These are phyloP conservation scores for Geotrichum aggregatum DNA, from an alignment of 1,139 yeast genomes.

Conservation along the genomic window DNA sequence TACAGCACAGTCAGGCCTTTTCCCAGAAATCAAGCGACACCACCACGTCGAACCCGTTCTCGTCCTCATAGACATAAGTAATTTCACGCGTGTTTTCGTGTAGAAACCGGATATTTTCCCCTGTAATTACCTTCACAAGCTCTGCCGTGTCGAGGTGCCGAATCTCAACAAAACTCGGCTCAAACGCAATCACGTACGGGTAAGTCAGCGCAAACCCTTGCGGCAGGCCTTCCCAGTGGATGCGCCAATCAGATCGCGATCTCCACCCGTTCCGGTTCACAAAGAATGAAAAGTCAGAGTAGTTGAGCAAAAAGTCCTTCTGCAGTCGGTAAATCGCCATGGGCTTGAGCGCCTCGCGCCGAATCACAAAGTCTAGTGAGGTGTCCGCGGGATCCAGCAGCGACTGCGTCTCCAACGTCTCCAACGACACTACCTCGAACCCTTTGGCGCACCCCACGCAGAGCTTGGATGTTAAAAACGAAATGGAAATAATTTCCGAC, in stretches of 20 bases:
- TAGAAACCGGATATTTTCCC: slow-evolving; percentile 82
- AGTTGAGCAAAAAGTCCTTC: slow-evolving; percentile 78
- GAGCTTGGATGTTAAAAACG: slow-evolving; percentile 78
- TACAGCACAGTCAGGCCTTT: too few relatives aligned
- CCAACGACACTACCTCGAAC: slow-evolving; percentile 77
- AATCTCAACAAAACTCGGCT: slow-evolving; percentile 83
- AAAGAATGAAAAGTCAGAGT: slow-evolving; percentile 88
- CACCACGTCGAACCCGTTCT: slow-evolving; percentile 83
- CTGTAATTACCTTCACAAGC: slow-evolving; percentile 79
- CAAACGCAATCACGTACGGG: slow-evolving; percentile 89
- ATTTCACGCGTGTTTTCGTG: slow-evolving; percentile 93
- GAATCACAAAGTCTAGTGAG: slow-evolving; percentile 85
- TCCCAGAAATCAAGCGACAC: slow-evolving; percentile 89
- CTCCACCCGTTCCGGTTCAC: slow-evolving; percentile 96
- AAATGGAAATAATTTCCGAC: slow-evolving; percentile 87
- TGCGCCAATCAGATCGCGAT: slow-evolving; percentile 86
- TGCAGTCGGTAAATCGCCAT: slow-evolving; percentile 87
- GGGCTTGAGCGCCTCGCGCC: slow-evolving; percentile 79
- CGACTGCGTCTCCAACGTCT: slow-evolving; percentile 62
- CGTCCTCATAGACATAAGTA: slow-evolving; percentile 85
- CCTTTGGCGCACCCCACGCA: slow-evolving; percentile 97
- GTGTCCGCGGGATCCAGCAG: slow-evolving; percentile 94
- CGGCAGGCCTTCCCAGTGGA: slow-evolving; percentile 96
- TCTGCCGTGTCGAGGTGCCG: slow-evolving; percentile 86
- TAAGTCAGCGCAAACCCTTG: slow-evolving; percentile 89